Base-by-base conservation (phyloP, 1,284 basidiomycete genomes). In the Trichosporon ovoides region DNA sequence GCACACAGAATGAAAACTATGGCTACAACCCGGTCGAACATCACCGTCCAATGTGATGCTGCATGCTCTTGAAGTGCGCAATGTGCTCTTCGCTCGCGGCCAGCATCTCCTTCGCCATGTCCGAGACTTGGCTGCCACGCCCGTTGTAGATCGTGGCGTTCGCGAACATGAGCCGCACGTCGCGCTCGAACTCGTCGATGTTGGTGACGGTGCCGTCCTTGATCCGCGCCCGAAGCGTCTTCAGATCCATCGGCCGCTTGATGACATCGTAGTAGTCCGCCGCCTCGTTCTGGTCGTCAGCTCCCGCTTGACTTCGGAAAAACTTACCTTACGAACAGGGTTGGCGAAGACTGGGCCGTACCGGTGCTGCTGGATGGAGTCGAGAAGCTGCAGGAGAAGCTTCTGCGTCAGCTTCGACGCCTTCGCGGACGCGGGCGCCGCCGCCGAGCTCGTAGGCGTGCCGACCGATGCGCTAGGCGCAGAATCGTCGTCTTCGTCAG, bases 101-200 rank as follows among this genome's bases (percentile, higher is more conserved):
- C 85, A 91, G 87, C 91, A 93, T 93, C 87, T 93, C 89, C 71
- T 88, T 85, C n/a, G 92, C 88, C 87, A 95, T 91, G 53, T 82
- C 81, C 67, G 87, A 85, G 12, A 95, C 87, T 71, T 90, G 88
- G 20, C 86, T 87, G 5, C 85, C 86, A 1, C 87, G 87, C 40
- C 86, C 81, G 66, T 97, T 97, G 75, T 91, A 97, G 87, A 96
- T 91, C 83, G 93, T 87, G 13, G 93, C 91, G 70, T 97, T 97
- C 35, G 91, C 89, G 75, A 95, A 94, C 87, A 97, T 91, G 59
- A 96, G 80, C 69, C 85, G 87, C 7, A 95, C 84, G 68, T 96
- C 93, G 61, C 91, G 81, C 73, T 92, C 88, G 69, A 89, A 93
- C 73, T 96, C 91, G 38, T 86, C 81, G 2, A 89, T 88, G 62